Conservation (phyloP, 805 yeast species). For the Zygosaccharomyces pseudorouxii region DNA sequence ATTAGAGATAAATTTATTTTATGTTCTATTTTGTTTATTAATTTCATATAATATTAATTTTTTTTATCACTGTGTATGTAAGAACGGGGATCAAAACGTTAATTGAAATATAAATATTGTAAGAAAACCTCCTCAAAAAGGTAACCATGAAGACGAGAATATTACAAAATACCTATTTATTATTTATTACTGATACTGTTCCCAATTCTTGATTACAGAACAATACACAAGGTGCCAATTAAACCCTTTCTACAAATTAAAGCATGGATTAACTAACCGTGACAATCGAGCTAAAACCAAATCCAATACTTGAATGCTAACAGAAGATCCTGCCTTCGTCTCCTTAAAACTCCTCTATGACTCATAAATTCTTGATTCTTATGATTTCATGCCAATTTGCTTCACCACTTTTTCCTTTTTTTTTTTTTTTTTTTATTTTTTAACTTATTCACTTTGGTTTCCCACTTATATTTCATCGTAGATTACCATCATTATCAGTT, state of each 20-base stretch:
- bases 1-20: neutral
- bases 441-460: slow-evolving; percentile 28
- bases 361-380: no score
- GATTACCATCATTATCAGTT: neutral
- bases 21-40: neutral
- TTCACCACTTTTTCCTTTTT: neutral
- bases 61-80: neutral
- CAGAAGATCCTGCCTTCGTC: neutral
- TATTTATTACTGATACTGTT: neutral
- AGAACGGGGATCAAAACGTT: neutral
- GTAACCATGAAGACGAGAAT: neutral
- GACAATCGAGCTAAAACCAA: neutral
- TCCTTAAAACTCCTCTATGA: neutral
- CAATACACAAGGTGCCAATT: neutral
- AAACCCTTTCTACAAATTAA: slow-evolving; percentile 1
- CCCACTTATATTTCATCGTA: slow-evolving; percentile 21
- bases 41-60: neutral
- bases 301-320: neutral
- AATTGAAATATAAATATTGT: neutral
- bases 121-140: neutral
- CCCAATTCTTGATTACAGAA: neutral
- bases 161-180: neutral
- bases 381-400: no score
- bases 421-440: slow-evolving; percentile 7
- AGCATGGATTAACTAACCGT: neutral